Conservation (phyloP, 2,329 filamentous ascomycete species). For the Bimuria novae-zelandiae region DNA sequence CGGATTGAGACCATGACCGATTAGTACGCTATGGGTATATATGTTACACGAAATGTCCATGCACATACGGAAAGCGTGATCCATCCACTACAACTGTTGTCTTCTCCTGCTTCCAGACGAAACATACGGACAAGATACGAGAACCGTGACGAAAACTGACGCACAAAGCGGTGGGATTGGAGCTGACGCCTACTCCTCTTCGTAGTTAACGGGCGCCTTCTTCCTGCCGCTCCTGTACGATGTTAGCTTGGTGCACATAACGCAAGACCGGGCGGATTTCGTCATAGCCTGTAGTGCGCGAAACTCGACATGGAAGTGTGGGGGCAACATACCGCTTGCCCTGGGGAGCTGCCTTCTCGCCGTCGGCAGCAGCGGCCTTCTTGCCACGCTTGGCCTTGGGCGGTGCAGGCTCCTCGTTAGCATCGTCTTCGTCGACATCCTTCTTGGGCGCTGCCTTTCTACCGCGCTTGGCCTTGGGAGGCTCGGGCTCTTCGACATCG, state of each 20-base stretch:
- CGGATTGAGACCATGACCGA: not conserved
- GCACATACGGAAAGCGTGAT: not conserved
- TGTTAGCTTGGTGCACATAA: slow-evolving; percentile 13
- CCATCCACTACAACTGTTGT: not conserved
- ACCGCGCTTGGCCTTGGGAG: slow-evolving; percentile 17
- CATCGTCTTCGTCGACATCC: slow-evolving; percentile 16
- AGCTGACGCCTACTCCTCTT: slow-evolving; percentile 22
- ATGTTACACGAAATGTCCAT: slow-evolving; percentile 3
- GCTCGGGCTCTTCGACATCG: slow-evolving; percentile 4
- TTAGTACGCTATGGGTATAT: slow-evolving; percentile 14
- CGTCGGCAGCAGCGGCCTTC: slow-evolving; percentile 23
- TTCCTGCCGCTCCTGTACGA: slow-evolving; percentile 24
- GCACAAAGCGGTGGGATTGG: not conserved
- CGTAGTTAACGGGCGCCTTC: slow-evolving; percentile 27
- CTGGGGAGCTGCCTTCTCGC: slow-evolving; percentile 25
- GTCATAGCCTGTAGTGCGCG: not conserved
- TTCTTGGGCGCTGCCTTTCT: slow-evolving; percentile 21
- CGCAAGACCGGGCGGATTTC: too few species aligned
- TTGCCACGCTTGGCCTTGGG: slow-evolving; percentile 29
- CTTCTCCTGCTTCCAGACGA: not conserved
- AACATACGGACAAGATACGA: not conserved
- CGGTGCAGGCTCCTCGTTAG: slow-evolving; percentile 18
- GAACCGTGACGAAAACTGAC: not conserved
- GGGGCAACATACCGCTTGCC: slow-evolving; percentile 34
- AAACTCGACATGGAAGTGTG: not conserved